Base-by-base conservation (phyloP, 192 early-diverging fungal species). In the Backusella liffmaniae region DNA sequence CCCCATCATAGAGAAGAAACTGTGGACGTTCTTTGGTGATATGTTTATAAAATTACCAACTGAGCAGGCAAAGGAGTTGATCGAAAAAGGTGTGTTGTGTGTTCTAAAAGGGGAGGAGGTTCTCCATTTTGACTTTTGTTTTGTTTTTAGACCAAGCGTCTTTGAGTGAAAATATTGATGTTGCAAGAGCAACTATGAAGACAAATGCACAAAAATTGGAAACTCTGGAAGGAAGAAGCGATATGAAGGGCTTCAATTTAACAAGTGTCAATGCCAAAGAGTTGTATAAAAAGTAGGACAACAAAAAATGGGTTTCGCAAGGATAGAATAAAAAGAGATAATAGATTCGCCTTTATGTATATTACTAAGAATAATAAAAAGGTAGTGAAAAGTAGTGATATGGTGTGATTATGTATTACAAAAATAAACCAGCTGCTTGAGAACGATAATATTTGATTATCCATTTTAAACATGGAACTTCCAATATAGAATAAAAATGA, bases 21-120 rank as follows among this genome's bases (percentile, higher is more conserved):
- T 84, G 15, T 90, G 89, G 89, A 77, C 88, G 26, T 86, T 84
- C 42, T 73, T 89, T 30, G 89, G 89, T 26, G 87, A 90, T 41
- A 82, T 90, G 82, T 90, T 90, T 76, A 72, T 90, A 26, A 86
- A 84, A 41, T 42, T 90, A 70, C 86, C 88, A 16, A 86, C 83
- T 16, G 46, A 82, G n/a, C 82, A 85, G 16, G 80, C 87, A 9
- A 79, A 84, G n/a, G 72, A 78, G 13, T 80, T 86, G 77, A 84
- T 90, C 23, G 82, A 89, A 72, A 83, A 86, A 83, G 88, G 88
- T 89, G 79, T 26, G 15, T 36, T 39, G 7, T 39, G 37, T 39
- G 9, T 10, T 8, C 12, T 10, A 39, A 39, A 12, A 39, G 3
- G 7, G 9, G 9, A 39, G 3, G 7, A 3, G 37, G 37, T 1